A percentile compares a stretch with the other conserved stretches of the same genome.
Evolutionary conservation across 2,329 filamentous ascomycete species (phyloP).

Genomic region (Phialophora macrospora): DNA sequence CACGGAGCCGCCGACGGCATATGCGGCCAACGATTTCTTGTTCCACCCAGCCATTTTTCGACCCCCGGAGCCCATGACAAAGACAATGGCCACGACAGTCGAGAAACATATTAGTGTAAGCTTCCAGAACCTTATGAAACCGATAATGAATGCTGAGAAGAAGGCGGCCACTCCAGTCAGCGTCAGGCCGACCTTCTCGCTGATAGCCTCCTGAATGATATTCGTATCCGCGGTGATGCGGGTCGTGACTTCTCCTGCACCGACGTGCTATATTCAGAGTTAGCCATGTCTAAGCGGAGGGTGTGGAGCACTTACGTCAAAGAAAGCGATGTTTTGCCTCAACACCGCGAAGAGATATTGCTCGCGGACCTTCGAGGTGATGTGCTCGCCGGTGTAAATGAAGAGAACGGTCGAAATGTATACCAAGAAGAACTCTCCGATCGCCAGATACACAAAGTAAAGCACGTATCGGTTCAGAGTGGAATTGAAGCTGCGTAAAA

Average conservation of each 20-base stretch:
- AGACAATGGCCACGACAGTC: constrained; percentile 77
- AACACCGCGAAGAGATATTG: constrained; percentile 83
- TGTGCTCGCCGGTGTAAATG: constrained; percentile 83
- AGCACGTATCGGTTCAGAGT: constrained; percentile 69
- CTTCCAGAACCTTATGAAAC: constrained; percentile 91
- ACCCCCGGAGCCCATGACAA: constrained; percentile 75
- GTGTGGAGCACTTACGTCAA: constrained; percentile 59
- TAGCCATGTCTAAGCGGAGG: neutral
- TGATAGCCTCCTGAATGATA: constrained; percentile 89
- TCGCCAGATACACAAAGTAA: constrained; percentile 84
- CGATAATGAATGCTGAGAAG: constrained; percentile 85
- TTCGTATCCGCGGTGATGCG: constrained; percentile 95
- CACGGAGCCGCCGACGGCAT: constrained; percentile 82
- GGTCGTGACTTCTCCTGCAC: constrained; percentile 90
- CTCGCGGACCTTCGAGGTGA: constrained; percentile 77
- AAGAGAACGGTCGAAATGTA: constrained; percentile 86
- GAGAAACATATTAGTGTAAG: constrained; percentile 85
- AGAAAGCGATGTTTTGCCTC: constrained; percentile 88
- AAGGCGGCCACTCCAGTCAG: constrained; percentile 80
- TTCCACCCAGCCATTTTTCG: constrained; percentile 79
- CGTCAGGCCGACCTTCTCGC: constrained; percentile 82
- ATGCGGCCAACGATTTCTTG: constrained; percentile 76
- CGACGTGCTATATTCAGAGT: constrained; percentile 63
- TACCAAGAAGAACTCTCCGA: constrained; percentile 76
- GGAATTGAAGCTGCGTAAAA: constrained; percentile 59